Percentiles rank a stretch among this genome's conserved stretches.
Evolutionary conservation across 352 stramenopile species (phyloP).

Genomic region (Thraustotheca clavata): DNA sequence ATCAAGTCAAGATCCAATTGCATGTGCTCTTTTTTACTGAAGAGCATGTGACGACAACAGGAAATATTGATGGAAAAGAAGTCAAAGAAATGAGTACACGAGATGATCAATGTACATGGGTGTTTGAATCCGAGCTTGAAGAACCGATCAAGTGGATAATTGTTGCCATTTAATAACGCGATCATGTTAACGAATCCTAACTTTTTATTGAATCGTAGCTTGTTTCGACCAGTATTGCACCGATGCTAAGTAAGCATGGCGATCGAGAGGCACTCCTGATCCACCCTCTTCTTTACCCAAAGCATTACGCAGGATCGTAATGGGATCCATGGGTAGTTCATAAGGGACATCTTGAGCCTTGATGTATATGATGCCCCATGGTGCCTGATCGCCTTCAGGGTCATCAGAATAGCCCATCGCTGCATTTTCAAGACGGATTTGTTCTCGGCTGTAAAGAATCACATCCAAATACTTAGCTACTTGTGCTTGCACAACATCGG

Average conservation of each 20-base stretch:
- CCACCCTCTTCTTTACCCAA: conserved; percentile 72
- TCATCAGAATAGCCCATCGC: conserved; percentile 23
- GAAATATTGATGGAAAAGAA: neutral
- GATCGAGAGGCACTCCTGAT: conserved; percentile 28
- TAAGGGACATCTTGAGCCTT: conserved; percentile 81
- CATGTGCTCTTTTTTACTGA: conserved; percentile 8
- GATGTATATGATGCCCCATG: conserved; percentile 79
- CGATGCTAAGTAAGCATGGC: conserved; percentile 23
- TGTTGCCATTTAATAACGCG: neutral
- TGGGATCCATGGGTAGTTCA: conserved; percentile 88
- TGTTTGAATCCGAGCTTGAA: neutral
- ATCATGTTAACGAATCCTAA: neutral
- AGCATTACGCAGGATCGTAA: conserved; percentile 87
- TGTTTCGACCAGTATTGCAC: conserved; percentile 30
- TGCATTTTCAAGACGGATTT: conserved; percentile 80
- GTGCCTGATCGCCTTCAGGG: conserved; percentile 21
- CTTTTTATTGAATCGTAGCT: conserved; percentile 7
- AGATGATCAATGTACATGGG: neutral
- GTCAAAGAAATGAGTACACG: neutral
- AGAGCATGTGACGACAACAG: neutral
- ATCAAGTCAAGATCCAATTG: neutral
- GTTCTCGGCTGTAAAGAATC: conserved; percentile 87
- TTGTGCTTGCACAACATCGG: conserved; percentile 31
- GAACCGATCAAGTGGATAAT: neutral
- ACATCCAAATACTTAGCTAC: conserved; percentile 75